Conservation (phyloP, 345 rosid species). For the Raphanus raphanistrum region DNA sequence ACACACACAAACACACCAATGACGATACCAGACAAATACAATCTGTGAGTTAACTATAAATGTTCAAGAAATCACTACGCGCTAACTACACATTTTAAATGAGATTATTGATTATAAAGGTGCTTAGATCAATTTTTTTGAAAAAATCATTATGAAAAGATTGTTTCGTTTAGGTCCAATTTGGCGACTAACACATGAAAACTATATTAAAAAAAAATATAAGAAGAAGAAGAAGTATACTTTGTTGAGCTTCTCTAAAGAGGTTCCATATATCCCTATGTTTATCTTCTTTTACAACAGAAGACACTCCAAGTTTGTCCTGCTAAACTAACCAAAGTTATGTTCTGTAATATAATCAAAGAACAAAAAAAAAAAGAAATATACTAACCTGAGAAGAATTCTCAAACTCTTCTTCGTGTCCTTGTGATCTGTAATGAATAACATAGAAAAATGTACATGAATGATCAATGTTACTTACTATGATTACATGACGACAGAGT, state of each 20-base stretch:
- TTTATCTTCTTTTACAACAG: conserved; percentile 41
- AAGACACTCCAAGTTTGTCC: conserved; percentile 42
- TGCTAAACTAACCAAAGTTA: conserved; percentile 21
- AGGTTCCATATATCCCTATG: conserved; percentile 57
- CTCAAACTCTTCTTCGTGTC: conserved; percentile 37
- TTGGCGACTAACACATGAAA: neutral
- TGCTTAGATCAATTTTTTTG: no score
- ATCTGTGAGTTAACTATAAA: neutral
- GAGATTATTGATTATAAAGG: no score
- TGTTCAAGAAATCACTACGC: no score
- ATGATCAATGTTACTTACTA: neutral
- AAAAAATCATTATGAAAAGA: no score
- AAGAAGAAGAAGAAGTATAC: conserved; percentile 40
- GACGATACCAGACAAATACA: neutral
- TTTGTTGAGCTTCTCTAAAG: conserved; percentile 77
- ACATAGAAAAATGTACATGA: neutral
- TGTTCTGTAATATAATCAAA: neutral
- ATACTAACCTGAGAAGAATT: conserved; percentile 46
- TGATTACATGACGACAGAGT: neutral
- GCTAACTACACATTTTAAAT: no score
- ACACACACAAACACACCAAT: neutral
- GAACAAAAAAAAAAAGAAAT: neutral
- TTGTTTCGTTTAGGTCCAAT: no score
- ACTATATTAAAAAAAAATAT: neutral
- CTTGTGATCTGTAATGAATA: conserved; percentile 44